Percentiles rank a stretch among this genome's conserved stretches.
Conservation (phyloP, 306 rosid species). For the Fagus crenata region DNA sequence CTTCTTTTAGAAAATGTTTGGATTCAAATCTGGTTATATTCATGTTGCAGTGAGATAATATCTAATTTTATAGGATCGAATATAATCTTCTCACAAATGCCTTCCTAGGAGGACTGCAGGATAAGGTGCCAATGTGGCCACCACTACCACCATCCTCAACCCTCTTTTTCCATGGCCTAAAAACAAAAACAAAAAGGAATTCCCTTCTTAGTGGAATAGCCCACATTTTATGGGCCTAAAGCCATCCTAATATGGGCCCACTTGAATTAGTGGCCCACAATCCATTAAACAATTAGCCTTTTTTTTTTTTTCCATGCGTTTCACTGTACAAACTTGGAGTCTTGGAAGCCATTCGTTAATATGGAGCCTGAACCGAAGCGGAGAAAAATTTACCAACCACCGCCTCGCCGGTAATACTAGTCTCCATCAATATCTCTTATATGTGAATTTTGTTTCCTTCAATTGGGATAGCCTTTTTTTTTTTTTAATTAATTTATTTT, state of each 20-base stretch:
- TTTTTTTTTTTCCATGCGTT: neutral
- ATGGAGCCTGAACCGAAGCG: slow-evolving; percentile 41
- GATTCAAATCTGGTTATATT: too few species aligned
- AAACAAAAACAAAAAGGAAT: neutral
- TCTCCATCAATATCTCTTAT: neutral
- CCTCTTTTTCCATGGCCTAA: too few species aligned
- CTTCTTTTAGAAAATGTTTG: too few species aligned
- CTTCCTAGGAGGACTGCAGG: too few species aligned
- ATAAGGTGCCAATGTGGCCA: too few species aligned
- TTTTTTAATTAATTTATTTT: too few species aligned
- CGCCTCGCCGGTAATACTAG: slow-evolving; percentile 29
- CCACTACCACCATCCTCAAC: too few species aligned
- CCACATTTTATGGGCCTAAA: neutral
- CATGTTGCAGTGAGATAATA: too few species aligned
- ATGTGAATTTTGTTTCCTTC: neutral
- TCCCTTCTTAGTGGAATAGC: neutral
- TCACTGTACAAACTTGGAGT: neutral
- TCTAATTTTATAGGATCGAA: too few species aligned
- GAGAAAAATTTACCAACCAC: slow-evolving; percentile 32
- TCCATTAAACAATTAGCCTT: neutral
- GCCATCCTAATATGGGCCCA: too few species aligned
- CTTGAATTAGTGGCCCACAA: neutral
- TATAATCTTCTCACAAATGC: too few species aligned
- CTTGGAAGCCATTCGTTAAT: neutral
- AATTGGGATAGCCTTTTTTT: too few species aligned